A percentile compares a stretch with the other conserved stretches of the same genome.
Conservation (phyloP, 176 grass and related monocot species). For the Poa annua region DNA sequence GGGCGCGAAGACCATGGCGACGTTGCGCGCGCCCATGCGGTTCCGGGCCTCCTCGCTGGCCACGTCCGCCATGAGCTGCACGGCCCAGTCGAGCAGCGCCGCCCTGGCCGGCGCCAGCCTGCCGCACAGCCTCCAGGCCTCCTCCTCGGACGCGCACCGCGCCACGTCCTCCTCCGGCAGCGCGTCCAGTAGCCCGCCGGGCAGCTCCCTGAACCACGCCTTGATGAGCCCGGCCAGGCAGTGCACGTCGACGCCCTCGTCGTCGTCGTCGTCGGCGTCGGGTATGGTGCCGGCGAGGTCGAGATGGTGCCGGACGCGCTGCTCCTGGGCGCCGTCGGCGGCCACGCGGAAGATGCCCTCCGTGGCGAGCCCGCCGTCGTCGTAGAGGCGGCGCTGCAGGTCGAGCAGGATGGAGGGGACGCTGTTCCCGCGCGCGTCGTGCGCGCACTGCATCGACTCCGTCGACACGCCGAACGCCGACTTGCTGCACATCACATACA, state of each 20-base stretch:
- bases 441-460: conserved; percentile 89
- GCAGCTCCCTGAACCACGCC: conserved; percentile 96
- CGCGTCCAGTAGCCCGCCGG: conserved; percentile 68
- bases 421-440: conserved; percentile 63
- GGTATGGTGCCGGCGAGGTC: conserved; percentile 66
- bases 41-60: conserved; percentile 66
- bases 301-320: conserved; percentile 60
- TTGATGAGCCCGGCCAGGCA: conserved; percentile 87
- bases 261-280: conserved; percentile 30
- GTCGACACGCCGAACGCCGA: conserved; percentile 80
- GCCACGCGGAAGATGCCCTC: conserved; percentile 90
- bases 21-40: conserved; percentile 88
- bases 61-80: conserved; percentile 90
- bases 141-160: conserved; percentile 62
- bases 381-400: conserved; percentile 67
- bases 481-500: conserved; percentile 41
- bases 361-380: conserved; percentile 53
- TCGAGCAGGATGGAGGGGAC: conserved; percentile 68
- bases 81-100: conserved; percentile 85
- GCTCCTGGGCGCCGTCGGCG: conserved; percentile 71
- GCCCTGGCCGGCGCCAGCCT: conserved; percentile 54
- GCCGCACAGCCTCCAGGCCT: conserved; percentile 45
- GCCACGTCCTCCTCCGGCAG: conserved; percentile 68
- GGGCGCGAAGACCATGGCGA: conserved; percentile 92
- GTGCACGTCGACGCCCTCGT: conserved; percentile 48